Conservation (phyloP, 805 yeast species). For the Starmerella vitae region DNA sequence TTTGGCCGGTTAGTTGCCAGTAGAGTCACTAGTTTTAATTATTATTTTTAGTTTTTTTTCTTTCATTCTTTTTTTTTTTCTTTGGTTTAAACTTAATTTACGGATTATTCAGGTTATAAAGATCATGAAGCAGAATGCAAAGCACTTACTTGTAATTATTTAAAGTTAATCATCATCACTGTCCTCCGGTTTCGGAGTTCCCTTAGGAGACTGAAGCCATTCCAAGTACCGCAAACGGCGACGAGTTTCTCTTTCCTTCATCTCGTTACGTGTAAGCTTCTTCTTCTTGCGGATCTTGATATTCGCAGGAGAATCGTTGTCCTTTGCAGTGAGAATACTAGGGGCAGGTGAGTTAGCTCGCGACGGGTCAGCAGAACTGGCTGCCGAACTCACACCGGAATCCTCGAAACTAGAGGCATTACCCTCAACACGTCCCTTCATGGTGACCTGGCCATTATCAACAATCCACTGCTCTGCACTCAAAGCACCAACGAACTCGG, state of each 20-base stretch:
- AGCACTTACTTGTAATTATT: too few species aligned
- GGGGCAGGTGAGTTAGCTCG: slow-evolving; percentile 30
- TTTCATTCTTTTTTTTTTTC: background rate
- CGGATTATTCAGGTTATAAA: too few species aligned
- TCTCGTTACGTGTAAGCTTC: slow-evolving; percentile 94
- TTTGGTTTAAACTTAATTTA: too few species aligned
- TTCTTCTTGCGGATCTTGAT: slow-evolving; percentile 84
- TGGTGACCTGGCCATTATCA: slow-evolving; percentile 79
- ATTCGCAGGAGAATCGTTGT: slow-evolving; percentile 86
- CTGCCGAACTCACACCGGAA: slow-evolving; percentile 36
- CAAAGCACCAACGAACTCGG: slow-evolving; percentile 90
- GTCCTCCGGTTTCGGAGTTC: slow-evolving; percentile 88
- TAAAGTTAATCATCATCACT: slow-evolving; percentile 94
- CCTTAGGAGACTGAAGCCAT: slow-evolving; percentile 94
- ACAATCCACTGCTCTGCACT: slow-evolving; percentile 99
- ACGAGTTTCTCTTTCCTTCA: slow-evolving; percentile 81
- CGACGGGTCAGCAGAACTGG: slow-evolving; percentile 35
- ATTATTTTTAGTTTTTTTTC: too few species aligned
- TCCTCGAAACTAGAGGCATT: slow-evolving; percentile 63
- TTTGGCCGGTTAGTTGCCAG: too few species aligned
- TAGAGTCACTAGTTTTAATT: too few species aligned
- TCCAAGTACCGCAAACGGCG: slow-evolving; percentile 87
- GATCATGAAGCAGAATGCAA: slow-evolving; percentile 1
- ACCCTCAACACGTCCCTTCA: slow-evolving; percentile 58
- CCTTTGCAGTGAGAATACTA: slow-evolving; percentile 15